Percentiles rank a stretch among this genome's conserved stretches.
phyloP scores from a whole-genome alignment of 371 early-diverging fungal genomes.

The Cokeromyces recurvatus region DNA sequence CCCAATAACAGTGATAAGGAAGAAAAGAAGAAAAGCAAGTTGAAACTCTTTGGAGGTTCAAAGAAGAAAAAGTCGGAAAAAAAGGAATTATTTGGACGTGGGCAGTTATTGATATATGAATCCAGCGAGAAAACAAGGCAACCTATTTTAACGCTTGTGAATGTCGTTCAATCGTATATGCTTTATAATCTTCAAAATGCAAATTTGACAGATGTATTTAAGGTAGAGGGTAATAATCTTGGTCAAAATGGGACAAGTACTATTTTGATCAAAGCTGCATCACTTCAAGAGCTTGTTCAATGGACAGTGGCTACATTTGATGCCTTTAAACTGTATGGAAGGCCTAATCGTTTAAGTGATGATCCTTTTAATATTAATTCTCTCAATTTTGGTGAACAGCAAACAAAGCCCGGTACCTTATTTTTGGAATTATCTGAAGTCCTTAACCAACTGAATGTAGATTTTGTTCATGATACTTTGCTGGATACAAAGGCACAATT shows the following conservation, averaged over 20 bases:
- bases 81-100: slow-evolving; percentile 47
- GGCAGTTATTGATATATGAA: slow-evolving; percentile 46
- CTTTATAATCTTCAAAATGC: slow-evolving; percentile 48
- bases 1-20: no score
- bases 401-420: slow-evolving; percentile 21
- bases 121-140: slow-evolving; percentile 41
- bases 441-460: slow-evolving; percentile 3
- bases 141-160: slow-evolving; percentile 42
- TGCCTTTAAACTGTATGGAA: slow-evolving; percentile 36
- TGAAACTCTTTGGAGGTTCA: no score
- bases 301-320: slow-evolving; percentile 33
- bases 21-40: no score
- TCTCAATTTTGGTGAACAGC: slow-evolving; percentile 24
- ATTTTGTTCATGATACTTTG: slow-evolving; percentile 21
- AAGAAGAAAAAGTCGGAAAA: no score
- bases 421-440: slow-evolving; percentile 38
- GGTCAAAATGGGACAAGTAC: slow-evolving; percentile 1
- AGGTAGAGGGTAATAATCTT: slow-evolving; percentile 15
- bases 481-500: slow-evolving; percentile 29
- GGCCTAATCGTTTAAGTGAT: slow-evolving; percentile 23
- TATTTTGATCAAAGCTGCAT: slow-evolving; percentile 15
- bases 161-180: slow-evolving; percentile 55
- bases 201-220: slow-evolving; percentile 11
- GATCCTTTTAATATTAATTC: slow-evolving; percentile 17
- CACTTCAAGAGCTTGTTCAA: slow-evolving; percentile 27